phyloP scores from a whole-genome alignment of 2,329 filamentous ascomycete genomes.

The Arthrobotrys pseudoclavata region DNA sequence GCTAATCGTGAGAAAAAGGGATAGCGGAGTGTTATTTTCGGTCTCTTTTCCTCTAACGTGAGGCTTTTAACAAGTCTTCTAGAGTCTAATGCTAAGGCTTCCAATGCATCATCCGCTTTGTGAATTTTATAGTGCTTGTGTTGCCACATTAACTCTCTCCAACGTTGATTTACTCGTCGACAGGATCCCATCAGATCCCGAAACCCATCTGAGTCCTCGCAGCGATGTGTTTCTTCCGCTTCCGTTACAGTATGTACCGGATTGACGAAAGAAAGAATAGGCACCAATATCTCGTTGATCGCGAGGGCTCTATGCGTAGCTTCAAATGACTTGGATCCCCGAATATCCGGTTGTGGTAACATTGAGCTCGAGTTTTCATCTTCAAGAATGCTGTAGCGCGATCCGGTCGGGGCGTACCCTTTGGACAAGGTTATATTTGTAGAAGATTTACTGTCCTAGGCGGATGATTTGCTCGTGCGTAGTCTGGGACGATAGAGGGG shows the following conservation, averaged over 20 bases:
- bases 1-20: background rate
- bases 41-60: background rate
- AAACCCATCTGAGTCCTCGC: constrained; percentile 4
- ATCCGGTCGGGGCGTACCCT: no score
- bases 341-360: no score
- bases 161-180: constrained; percentile 4
- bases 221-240: background rate
- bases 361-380: no score
- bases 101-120: background rate
- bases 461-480: no score
- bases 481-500: no score
- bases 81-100: no score
- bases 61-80: background rate
- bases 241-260: background rate
- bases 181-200: background rate
- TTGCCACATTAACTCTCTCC: constrained; percentile 2
- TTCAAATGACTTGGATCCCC: background rate
- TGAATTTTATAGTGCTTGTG: background rate
- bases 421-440: no score
- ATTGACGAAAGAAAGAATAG: constrained; percentile 21
- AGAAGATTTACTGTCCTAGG: no score
- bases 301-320: background rate
- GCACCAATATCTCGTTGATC: constrained; percentile 21
- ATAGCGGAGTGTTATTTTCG: background rate
- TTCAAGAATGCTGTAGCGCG: no score